phyloP scores from a whole-genome alignment of 2,329 filamentous ascomycete genomes.

The Aureobasidium sp. region DNA sequence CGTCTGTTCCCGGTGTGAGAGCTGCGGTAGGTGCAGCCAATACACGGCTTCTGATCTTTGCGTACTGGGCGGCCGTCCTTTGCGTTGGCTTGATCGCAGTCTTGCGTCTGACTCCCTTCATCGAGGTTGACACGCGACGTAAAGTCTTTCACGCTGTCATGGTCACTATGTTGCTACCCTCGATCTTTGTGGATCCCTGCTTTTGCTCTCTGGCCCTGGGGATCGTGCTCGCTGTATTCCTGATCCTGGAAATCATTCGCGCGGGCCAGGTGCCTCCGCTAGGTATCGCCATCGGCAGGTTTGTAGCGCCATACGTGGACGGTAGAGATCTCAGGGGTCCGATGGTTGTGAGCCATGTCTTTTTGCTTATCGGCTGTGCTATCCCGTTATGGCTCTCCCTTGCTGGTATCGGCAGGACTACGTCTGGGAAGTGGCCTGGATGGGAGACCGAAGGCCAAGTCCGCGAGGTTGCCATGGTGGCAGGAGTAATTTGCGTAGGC shows the following conservation, averaged over 20 bases:
- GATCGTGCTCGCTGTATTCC: constrained; percentile 83
- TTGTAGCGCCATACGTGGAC: constrained; percentile 94
- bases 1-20: constrained; percentile 64
- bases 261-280: constrained; percentile 93
- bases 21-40: constrained; percentile 77
- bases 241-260: constrained; percentile 88
- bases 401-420: constrained; percentile 69
- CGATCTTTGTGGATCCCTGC: constrained; percentile 86
- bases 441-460: constrained; percentile 72
- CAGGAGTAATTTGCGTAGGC: constrained; percentile 93
- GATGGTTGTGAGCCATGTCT: constrained; percentile 96
- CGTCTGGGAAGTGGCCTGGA: constrained; percentile 63
- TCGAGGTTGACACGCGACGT: constrained; percentile 93
- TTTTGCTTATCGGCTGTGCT: constrained; percentile 93
- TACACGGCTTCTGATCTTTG: constrained; percentile 78
- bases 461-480: constrained; percentile 89
- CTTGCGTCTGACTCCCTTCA: constrained; percentile 79
- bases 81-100: constrained; percentile 77
- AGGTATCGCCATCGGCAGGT: constrained; percentile 84
- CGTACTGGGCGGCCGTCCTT: constrained; percentile 79
- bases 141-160: constrained; percentile 99
- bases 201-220: constrained; percentile 85
- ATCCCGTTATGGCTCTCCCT: constrained; percentile 94
- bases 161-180: constrained; percentile 94
- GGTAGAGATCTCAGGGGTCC: constrained; percentile 93